Evolutionary conservation across 2,329 filamentous ascomycete species (phyloP).

Genomic region (Arachnomyces sp.): DNA sequence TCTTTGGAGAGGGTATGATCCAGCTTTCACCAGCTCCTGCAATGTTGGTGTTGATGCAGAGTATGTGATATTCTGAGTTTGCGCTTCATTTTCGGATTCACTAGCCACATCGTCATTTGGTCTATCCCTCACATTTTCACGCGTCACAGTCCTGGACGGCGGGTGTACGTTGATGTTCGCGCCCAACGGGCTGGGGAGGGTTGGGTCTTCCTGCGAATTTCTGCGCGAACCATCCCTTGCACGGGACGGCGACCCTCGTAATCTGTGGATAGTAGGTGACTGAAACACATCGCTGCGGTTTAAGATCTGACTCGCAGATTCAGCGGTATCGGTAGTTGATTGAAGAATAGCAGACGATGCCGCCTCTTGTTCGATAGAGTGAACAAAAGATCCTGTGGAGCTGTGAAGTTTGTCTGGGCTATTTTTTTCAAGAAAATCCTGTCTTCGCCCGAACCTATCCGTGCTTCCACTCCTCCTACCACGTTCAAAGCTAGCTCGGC

Average conservation of each 20-base stretch:
- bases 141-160: slow-evolving; percentile 20
- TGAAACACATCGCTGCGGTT: slow-evolving; percentile 82
- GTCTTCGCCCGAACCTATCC: slow-evolving; percentile 46
- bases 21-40: slow-evolving; percentile 53
- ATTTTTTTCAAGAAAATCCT: slow-evolving; percentile 43
- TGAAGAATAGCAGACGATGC: slow-evolving; percentile 64
- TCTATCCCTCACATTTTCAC: slow-evolving; percentile 1
- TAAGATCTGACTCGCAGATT: slow-evolving; percentile 86
- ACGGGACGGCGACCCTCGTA: slow-evolving; percentile 22
- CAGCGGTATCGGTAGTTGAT: slow-evolving; percentile 62
- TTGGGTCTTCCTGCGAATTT: slow-evolving; percentile 29
- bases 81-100: slow-evolving; percentile 19
- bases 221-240: slow-evolving; percentile 21
- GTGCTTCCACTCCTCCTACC: slow-evolving; percentile 57
- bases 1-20: slow-evolving; percentile 72
- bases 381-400: slow-evolving; percentile 67
- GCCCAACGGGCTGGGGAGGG: slow-evolving; percentile 12
- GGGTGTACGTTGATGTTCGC: slow-evolving; percentile 18
- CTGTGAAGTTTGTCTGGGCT: slow-evolving; percentile 50
- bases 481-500: slow-evolving; percentile 28
- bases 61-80: slow-evolving; percentile 15
- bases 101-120: slow-evolving; percentile 11
- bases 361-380: slow-evolving; percentile 65
- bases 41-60: slow-evolving; percentile 44
- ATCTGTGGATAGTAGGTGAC: slow-evolving; percentile 57